A percentile compares a stretch with the other conserved stretches of the same genome.
Conservation (phyloP, 2,329 filamentous ascomycete species). For the Penicillium concentricum region DNA sequence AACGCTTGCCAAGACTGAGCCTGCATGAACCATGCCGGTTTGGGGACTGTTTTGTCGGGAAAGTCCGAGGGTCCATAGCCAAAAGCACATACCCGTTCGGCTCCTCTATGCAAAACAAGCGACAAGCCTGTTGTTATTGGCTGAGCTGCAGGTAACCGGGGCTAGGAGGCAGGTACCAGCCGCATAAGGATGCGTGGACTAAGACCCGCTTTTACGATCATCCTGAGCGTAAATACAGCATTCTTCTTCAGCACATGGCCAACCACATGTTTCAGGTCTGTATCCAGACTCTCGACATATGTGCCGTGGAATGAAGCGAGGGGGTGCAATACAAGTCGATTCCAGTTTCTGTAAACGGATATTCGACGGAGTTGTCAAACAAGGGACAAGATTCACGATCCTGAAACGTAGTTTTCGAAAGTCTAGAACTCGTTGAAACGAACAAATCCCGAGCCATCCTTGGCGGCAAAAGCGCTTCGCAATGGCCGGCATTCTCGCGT, state of each 20-base stretch:
- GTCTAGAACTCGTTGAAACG: constrained; percentile 8
- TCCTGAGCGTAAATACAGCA: constrained; percentile 6
- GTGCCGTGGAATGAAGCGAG: constrained; percentile 22
- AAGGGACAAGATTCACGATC: constrained; percentile 13
- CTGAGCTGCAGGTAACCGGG: constrained; percentile 13
- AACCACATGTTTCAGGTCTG: constrained; percentile 24
- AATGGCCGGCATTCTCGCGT: constrained; percentile 19
- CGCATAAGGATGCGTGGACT: constrained; percentile 11
- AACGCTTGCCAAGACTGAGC: constrained; percentile 7
- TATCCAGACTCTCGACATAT: constrained; percentile 14
- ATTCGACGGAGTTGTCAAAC: constrained; percentile 13
- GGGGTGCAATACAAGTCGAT: constrained; percentile 8
- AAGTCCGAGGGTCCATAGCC: constrained; percentile 4
- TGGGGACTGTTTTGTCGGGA: constrained; percentile 12
- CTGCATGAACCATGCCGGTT: constrained; percentile 18
- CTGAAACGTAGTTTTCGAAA: constrained; percentile 6
- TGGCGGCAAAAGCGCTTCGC: constrained; percentile 17
- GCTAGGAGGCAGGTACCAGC: constrained; percentile 20
- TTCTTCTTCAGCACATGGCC: constrained; percentile 19
- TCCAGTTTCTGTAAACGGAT: constrained; percentile 8
- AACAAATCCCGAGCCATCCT: background rate
- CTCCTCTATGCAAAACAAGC: constrained; percentile 20
- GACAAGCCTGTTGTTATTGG: constrained; percentile 20
- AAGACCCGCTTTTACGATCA: constrained; percentile 5
- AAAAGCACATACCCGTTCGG: constrained; percentile 18